These are phyloP conservation scores for Chondrus crispus DNA, from an alignment of 23 red algal genomes.

Conservation along the genomic window DNA sequence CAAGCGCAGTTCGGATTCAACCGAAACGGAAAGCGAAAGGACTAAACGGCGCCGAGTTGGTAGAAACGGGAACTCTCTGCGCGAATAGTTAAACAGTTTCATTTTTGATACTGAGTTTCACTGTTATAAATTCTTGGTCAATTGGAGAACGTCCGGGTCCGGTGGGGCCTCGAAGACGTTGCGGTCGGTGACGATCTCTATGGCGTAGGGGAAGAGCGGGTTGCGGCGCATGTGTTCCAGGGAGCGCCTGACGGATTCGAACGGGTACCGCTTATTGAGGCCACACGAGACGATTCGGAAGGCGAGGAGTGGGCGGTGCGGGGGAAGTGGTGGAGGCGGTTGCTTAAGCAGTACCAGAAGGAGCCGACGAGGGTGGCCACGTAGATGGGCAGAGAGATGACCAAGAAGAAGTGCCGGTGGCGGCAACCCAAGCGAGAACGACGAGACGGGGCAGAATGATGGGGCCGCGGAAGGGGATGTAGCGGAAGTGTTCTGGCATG, in stretches of 20 bases:
- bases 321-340: neutral
- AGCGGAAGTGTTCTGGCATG: constrained; percentile 20
- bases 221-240: constrained; percentile 33
- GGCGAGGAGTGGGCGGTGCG: neutral
- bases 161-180: constrained; percentile 15
- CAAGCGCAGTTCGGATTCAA: too few relatives aligned
- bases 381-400: neutral
- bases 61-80: too few relatives aligned
- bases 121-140: too few relatives aligned
- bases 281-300: constrained; percentile 46
- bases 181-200: constrained; percentile 29
- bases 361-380: neutral
- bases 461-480: constrained; percentile 33
- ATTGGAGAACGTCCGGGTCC: constrained; percentile 2
- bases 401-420: constrained; percentile 10
- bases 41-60: too few relatives aligned
- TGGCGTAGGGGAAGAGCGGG: constrained; percentile 29
- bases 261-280: neutral
- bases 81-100: too few relatives aligned
- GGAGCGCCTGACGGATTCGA: constrained; percentile 19
- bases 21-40: too few relatives aligned
- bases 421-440: constrained; percentile 13
- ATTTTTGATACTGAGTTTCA: too few relatives aligned
- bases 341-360: constrained; percentile 10
- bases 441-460: neutral